Conservation (phyloP, 495 filamentous ascomycete species). For the Aspergillus steynii region DNA sequence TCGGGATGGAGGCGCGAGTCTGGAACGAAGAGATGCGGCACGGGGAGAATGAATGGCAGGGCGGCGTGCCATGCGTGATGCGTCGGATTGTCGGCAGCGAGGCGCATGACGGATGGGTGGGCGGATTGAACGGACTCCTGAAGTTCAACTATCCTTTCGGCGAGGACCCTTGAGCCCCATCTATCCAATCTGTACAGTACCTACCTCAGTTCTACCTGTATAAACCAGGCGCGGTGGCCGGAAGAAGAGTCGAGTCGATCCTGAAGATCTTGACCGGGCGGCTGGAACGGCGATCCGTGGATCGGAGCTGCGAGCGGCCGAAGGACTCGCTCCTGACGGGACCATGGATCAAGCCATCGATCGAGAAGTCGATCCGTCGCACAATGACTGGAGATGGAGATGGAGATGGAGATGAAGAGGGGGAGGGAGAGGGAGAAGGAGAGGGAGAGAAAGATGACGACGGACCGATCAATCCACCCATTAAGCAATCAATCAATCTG, state of each 20-base stretch:
- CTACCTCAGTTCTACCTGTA: no score
- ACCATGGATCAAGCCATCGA: neutral
- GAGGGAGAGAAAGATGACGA: no score
- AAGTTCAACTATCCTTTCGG: conserved; percentile 99
- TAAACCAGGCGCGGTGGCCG: no score
- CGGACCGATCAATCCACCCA: no score
- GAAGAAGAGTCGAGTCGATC: neutral
- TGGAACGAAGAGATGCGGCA: conserved; percentile 74
- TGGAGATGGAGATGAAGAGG: no score
- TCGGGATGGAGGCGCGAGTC: conserved; percentile 86
- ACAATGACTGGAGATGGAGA: no score
- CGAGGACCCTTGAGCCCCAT: conserved; percentile 49
- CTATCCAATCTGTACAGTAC: no score
- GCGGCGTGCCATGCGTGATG: conserved; percentile 61
- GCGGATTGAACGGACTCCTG: conserved; percentile 86
- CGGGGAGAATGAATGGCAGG: conserved; percentile 62
- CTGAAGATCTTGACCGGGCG: neutral
- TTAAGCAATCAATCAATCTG: neutral
- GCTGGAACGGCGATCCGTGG: conserved; percentile 5
- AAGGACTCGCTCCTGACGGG: neutral
- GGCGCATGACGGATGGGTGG: conserved; percentile 89
- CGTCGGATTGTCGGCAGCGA: conserved; percentile 54
- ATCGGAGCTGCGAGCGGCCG: neutral
- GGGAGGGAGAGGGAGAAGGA: no score
- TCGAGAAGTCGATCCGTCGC: neutral